A percentile compares a stretch with the other conserved stretches of the same genome.
phyloP scores from a whole-genome alignment of 768 basidiomycete species.

The Tephrocybe sp. region DNA sequence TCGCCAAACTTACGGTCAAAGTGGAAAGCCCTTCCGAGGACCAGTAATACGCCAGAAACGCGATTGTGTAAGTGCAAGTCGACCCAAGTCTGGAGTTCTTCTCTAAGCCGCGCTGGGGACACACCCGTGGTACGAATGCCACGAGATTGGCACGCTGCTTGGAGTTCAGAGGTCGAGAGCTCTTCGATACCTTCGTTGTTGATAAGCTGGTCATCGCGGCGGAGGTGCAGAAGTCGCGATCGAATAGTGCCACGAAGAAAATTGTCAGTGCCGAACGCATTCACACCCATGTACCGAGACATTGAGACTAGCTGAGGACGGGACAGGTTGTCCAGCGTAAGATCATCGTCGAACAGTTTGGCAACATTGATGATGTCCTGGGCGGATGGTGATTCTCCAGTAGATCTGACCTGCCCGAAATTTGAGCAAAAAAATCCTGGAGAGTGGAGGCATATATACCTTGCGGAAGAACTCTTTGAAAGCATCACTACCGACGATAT shows the following conservation, averaged over 20 bases:
- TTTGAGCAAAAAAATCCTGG: not conserved
- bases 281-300: conserved; percentile 97
- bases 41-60: conserved; percentile 90
- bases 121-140: conserved; percentile 89
- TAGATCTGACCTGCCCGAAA: conserved; percentile 72
- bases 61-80: conserved; percentile 85
- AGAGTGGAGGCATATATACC: conserved; percentile 40
- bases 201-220: conserved; percentile 93
- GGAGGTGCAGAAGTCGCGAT: conserved; percentile 74
- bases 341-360: conserved; percentile 95
- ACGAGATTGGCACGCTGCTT: conserved; percentile 90
- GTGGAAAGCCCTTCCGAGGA: conserved; percentile 93
- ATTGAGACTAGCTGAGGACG: conserved; percentile 98
- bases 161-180: conserved; percentile 88
- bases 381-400: conserved; percentile 90
- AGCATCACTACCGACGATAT: conserved; percentile 91
- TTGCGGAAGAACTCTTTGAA: conserved; percentile 99
- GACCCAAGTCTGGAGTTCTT: conserved; percentile 93
- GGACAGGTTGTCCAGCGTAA: conserved; percentile 96
- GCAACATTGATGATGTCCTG: conserved; percentile 92
- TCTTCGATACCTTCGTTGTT: conserved; percentile 86
- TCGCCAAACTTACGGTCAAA: conserved; percentile 79
- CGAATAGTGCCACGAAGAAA: conserved; percentile 93
- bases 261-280: conserved; percentile 98
- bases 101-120: conserved; percentile 84